Evolutionary conservation across 75 land plant genomes (phyloP), one percentile per base, ranked within the genome.

Genomic region (Larix kaempferi): DNA sequence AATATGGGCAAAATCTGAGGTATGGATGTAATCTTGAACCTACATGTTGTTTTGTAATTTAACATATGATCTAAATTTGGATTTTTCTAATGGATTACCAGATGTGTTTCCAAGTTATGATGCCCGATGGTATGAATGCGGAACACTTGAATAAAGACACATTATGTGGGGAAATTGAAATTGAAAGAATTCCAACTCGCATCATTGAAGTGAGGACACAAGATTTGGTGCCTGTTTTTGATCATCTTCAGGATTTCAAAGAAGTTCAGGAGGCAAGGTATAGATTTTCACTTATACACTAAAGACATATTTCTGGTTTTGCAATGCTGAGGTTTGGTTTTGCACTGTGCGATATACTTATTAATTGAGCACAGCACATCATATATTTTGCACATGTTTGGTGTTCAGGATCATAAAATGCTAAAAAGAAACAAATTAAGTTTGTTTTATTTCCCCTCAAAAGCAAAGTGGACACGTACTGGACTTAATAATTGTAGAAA

Each of bases 1-100:
- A 27, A 62, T 93, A 60, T 98, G 98, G 96, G 96, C 91, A 49
- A 95, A 93, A 49, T 77, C 96, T 26, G 88, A 95, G 94, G 99
- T 95, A 80, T 59, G 21, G 33, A 29, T 71, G 56, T 37, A 76
- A 11, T 67, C n/a, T 76, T 61, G 5, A 5, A 54, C 66, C 60
- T 67, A 71, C 23, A 33, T 72, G 26, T 54, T 55, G 2, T 59
- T 19, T 60, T 25, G 5, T 12, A 10, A 60, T 12, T 41, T 57
- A 44, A 15, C 49, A 59, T 8, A 8, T 77, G 41, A 35, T 52
- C 67, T 63, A 37, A 27, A n/a, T 29, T 26, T 22, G 39, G 11
- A 27, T 35, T 67, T 73, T 15, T 52, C 27, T 23, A 35, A 14
- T 78, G 72, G 39, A 22, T 55, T 73, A 41, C 15, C 74, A 91